Evolutionary conservation across 148 eudicot species (phyloP), one percentile per base, ranked within the genome.

Genomic region (Rhododendron kiyosumense): DNA sequence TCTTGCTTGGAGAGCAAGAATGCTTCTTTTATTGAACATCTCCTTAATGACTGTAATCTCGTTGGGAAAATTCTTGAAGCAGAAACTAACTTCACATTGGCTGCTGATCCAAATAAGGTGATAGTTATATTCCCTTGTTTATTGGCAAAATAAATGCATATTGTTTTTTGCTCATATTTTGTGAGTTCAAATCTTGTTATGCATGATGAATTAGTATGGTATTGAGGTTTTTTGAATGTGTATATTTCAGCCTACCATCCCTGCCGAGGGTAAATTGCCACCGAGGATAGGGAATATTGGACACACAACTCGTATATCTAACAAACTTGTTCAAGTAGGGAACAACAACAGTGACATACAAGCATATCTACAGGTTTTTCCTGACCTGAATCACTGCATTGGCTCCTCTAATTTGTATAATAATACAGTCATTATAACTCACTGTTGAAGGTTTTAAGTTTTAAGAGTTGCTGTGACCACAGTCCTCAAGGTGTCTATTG

Each of bases 251-350:
- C 95, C 96, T 63, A 91, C 99, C 30, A 87, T 93, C 48, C 84
- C 94, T 71, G 89, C 84, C 43, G 95, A 92, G 85, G 99, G 92
- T 67, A 93, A 91, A 85, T 54, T 87, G 36, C 91, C 94, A 30
- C 96, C 95, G 17, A 93, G 95, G 92, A 91, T 94, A 51, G 99
- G 99, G 74, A 93, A 91, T 87, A 93, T 94, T 89, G 99, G 99
- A 82, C 99, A 97, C 88, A 69, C 94, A 81, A 97, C 99, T 59
- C 98, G 95, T 36, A 95, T 97, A 88, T 93, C 96, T 71, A 97
- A 95, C 93, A 97, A 94, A 88, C 94, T 97, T 86, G 89, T 94
- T 77, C 94, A 91, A 89, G 78, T 91, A 81, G 95, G 95, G 79
- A 94, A 90, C 86, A 89, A 84, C 84, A 93, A 90, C 83, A 87